Conservation (phyloP, 352 stramenopile genomes). For the Phytophthora ohioensis region DNA sequence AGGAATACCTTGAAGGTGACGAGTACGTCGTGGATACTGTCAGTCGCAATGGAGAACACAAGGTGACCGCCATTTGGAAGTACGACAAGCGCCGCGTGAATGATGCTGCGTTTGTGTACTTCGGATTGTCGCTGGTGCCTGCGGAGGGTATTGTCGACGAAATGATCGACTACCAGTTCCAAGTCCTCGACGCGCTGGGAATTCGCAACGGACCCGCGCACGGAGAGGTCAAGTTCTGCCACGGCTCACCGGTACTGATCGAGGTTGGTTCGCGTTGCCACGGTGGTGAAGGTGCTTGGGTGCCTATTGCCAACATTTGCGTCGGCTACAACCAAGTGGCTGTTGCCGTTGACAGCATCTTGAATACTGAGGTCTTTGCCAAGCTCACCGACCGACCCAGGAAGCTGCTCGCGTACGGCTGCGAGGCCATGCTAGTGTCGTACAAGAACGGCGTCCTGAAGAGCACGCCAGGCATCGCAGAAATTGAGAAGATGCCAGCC, state of each 20-base stretch:
- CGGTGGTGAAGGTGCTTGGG: constrained; percentile 95
- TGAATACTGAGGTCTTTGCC: constrained; percentile 64
- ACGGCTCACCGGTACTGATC: constrained; percentile 91
- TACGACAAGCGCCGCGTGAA: constrained; percentile 98
- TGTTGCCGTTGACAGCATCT: constrained; percentile 86
- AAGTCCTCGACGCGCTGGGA: constrained; percentile 77
- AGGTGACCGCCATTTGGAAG: constrained; percentile 97
- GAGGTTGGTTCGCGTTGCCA: constrained; percentile 97
- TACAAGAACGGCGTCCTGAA: constrained; percentile 94
- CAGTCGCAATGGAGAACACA: constrained; percentile 92
- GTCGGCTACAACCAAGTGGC: constrained; percentile 96
- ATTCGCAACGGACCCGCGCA: constrained; percentile 82
- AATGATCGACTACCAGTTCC: constrained; percentile 88
- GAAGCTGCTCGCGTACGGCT: constrained; percentile 85
- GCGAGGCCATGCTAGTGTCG: constrained; percentile 94
- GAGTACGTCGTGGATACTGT: constrained; percentile 98
- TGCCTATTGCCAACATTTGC: constrained; percentile 91
- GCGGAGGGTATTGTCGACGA: constrained; percentile 74
- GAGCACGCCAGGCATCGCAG: constrained; percentile 86
- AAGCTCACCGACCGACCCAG: constrained; percentile 73
- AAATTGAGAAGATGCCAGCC: constrained; percentile 92
- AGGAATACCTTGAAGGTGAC: constrained; percentile 95
- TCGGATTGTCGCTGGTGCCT: constrained; percentile 80
- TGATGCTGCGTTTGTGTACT: constrained; percentile 96
- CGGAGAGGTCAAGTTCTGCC: constrained; percentile 89